Conservation (phyloP, 2,329 filamentous ascomycete species). For the Phaeoacremonium minimum region DNA sequence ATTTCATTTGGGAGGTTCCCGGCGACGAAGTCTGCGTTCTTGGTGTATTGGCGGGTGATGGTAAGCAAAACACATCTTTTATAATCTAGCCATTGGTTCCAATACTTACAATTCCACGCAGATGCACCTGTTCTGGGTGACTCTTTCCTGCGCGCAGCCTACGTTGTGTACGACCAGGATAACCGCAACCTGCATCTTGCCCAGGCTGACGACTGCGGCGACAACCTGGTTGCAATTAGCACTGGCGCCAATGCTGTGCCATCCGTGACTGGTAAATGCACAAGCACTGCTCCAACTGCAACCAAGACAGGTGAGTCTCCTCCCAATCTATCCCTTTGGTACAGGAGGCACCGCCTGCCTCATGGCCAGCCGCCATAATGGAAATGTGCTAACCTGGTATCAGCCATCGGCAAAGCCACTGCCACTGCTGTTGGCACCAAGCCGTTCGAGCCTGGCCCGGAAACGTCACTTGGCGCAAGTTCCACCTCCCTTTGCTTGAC, state of each 20-base stretch:
- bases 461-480: too few relatives aligned
- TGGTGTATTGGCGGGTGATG: slow-evolving; percentile 22
- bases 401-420: too few relatives aligned
- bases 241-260: slow-evolving; percentile 4
- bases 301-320: too few relatives aligned
- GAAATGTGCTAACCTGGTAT: too few relatives aligned
- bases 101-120: slow-evolving; percentile 15
- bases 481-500: too few relatives aligned
- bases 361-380: too few relatives aligned
- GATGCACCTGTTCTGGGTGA: slow-evolving; percentile 27
- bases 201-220: slow-evolving; percentile 8
- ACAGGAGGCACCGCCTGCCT: too few relatives aligned
- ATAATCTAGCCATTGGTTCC: background rate
- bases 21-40: slow-evolving; percentile 17
- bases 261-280: slow-evolving; percentile 6
- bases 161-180: slow-evolving; percentile 43
- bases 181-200: slow-evolving; percentile 19
- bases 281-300: background rate
- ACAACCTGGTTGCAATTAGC: slow-evolving; percentile 5
- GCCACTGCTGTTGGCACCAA: too few relatives aligned
- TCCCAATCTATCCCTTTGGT: too few relatives aligned
- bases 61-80: too few relatives aligned
- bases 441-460: too few relatives aligned
- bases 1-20: slow-evolving; percentile 5
- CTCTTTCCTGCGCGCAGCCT: slow-evolving; percentile 34